phyloP scores from a whole-genome alignment of 2,329 filamentous ascomycete species.

The Verticillium albo-atrum region DNA sequence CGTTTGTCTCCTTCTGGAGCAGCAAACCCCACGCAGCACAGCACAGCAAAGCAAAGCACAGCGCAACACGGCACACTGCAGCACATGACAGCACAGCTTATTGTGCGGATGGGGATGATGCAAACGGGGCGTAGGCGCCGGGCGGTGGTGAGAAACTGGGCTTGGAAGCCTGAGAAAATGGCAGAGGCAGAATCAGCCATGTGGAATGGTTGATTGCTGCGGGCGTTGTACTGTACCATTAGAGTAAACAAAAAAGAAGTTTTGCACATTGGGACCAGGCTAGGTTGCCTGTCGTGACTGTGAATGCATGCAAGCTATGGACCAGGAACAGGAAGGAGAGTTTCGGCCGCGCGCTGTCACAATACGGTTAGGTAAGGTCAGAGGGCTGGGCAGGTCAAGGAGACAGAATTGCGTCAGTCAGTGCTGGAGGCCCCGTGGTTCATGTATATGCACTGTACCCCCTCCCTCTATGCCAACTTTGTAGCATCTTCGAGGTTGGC shows the following conservation, averaged over 20 bases:
- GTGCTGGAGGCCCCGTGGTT: background rate
- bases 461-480: background rate
- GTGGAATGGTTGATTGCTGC: background rate
- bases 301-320: too few relatives aligned
- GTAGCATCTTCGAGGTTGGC: too few relatives aligned
- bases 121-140: background rate
- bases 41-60: too few relatives aligned
- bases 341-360: background rate
- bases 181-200: background rate
- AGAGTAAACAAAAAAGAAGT: conserved; percentile 6
- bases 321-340: too few relatives aligned
- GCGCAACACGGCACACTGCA: too few relatives aligned
- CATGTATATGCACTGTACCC: background rate
- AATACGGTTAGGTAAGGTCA: background rate
- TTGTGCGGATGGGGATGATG: background rate
- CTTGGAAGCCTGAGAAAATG: conserved; percentile 1
- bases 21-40: background rate
- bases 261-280: background rate
- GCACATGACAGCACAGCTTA: background rate
- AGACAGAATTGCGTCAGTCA: background rate
- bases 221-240: conserved; percentile 8
- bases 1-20: background rate
- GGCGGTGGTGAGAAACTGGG: background rate
- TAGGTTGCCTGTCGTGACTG: background rate
- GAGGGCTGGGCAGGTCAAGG: background rate